Conservation (phyloP, 805 yeast genomes). For the Metschnikowia matae region DNA sequence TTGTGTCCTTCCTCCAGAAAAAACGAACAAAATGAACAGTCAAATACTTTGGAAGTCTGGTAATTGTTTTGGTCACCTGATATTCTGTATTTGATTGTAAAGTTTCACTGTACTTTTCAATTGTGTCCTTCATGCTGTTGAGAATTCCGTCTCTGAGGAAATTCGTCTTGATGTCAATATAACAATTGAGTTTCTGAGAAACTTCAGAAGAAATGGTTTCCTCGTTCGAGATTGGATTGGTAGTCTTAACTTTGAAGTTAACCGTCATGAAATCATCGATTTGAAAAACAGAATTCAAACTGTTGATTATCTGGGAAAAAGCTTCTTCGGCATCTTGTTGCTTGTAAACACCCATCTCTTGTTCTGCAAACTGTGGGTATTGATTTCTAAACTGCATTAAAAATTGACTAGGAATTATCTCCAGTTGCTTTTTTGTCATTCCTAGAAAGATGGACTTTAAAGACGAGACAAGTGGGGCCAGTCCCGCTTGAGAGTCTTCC, state of each 20-base stretch:
- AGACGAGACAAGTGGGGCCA: conserved; percentile 25
- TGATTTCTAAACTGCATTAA: conserved; percentile 59
- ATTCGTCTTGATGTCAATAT: conserved; percentile 79
- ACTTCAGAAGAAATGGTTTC: conserved; percentile 38
- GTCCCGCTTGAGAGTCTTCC: conserved; percentile 8
- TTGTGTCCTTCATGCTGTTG: conserved; percentile 66
- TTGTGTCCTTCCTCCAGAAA: conserved; percentile 91
- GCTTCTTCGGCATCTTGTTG: conserved; percentile 99
- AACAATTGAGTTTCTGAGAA: conserved; percentile 79
- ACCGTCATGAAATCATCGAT: conserved; percentile 60
- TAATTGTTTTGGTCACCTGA: conserved; percentile 56
- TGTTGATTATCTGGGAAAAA: conserved; percentile 68
- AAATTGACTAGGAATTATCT: conserved; percentile 65
- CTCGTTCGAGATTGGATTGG: conserved; percentile 50
- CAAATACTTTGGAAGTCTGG: conserved; percentile 79
- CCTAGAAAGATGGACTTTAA: conserved; percentile 44
- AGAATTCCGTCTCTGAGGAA: conserved; percentile 81
- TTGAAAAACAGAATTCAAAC: conserved; percentile 46
- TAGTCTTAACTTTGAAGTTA: conserved; percentile 57
- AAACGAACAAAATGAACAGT: conserved; percentile 92
- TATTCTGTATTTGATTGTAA: conserved; percentile 70
- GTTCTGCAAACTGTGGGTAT: conserved; percentile 89
- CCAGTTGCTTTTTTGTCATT: conserved; percentile 42
- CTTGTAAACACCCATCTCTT: conserved; percentile 68
- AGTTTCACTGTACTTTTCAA: conserved; percentile 72